Evolutionary conservation across 257 asterid genomes (phyloP).

Genomic region (Anisodus acutangulus): DNA sequence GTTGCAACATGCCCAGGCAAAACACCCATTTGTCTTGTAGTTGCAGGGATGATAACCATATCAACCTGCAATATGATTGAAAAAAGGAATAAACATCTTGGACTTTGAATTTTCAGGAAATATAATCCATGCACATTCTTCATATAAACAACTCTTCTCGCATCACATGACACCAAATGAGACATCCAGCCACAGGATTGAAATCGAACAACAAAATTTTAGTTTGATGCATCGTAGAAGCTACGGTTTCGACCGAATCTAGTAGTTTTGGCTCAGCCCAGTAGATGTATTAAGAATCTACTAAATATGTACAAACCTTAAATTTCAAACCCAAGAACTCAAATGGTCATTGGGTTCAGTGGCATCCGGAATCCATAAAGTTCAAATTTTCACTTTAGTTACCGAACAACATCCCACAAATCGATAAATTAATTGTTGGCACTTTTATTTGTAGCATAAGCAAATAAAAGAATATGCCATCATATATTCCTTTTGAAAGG

Average conservation of each 20-base stretch:
- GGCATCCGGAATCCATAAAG: not conserved
- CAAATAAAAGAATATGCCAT: not conserved
- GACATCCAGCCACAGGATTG: not conserved
- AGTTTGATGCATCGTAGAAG: not conserved
- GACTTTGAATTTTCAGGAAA: not conserved
- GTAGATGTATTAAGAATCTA: not conserved
- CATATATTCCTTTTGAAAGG: not conserved
- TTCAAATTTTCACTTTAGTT: not conserved
- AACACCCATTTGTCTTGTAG: constrained; percentile 93
- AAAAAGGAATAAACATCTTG: not conserved
- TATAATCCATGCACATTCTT: not conserved
- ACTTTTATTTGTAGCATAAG: not conserved
- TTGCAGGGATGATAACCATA: constrained; percentile 85
- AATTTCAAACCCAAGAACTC: not conserved
- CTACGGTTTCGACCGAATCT: not conserved
- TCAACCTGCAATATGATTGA: constrained; percentile 63
- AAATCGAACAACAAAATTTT: not conserved
- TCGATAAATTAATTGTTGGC: not conserved
- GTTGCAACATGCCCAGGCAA: constrained; percentile 90
- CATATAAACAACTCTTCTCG: not conserved
- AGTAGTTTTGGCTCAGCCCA: not conserved
- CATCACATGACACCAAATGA: not conserved
- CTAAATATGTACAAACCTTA: not conserved
- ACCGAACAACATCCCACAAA: not conserved
- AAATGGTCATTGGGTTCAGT: not conserved